These are phyloP conservation scores for Margaritispora aquatica DNA, from an alignment of 495 filamentous ascomycete species.

Conservation along the genomic window DNA sequence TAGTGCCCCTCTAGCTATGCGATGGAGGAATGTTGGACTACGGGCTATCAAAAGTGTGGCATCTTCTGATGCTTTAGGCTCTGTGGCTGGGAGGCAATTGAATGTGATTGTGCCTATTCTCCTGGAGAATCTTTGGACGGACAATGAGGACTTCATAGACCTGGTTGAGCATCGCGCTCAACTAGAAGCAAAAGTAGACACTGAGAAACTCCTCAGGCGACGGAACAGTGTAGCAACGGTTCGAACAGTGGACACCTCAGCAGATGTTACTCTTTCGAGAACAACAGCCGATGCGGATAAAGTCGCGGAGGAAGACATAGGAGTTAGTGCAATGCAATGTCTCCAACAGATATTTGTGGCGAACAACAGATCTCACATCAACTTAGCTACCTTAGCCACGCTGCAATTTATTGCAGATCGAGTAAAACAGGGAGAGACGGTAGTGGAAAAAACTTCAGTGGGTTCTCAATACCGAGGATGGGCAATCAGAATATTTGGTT, in stretches of 20 bases:
- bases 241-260: constrained; percentile 57
- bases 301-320: constrained; percentile 79
- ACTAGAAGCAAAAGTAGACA: constrained; percentile 57
- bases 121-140: constrained; percentile 75
- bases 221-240: constrained; percentile 77
- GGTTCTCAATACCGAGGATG: constrained; percentile 50
- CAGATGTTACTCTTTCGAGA: constrained; percentile 59
- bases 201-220: constrained; percentile 49
- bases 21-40: constrained; percentile 77
- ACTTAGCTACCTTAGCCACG: constrained; percentile 61
- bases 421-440: constrained; percentile 40
- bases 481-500: constrained; percentile 71
- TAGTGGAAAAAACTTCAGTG: constrained; percentile 27
- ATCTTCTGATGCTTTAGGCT: constrained; percentile 67
- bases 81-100: constrained; percentile 67
- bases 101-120: constrained; percentile 73
- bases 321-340: constrained; percentile 72
- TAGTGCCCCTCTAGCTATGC: constrained; percentile 68
- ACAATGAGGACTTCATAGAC: constrained; percentile 61
- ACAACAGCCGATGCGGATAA: constrained; percentile 79
- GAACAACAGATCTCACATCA: constrained; percentile 70
- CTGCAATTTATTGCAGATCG: constrained; percentile 64
- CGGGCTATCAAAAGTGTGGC: constrained; percentile 73
- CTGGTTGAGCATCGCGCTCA: constrained; percentile 54
- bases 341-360: constrained; percentile 72